Percentiles rank a stretch among this genome's conserved stretches.
Evolutionary conservation across 345 rosid species (phyloP).

Genomic region (Abelmoschus esculentus): DNA sequence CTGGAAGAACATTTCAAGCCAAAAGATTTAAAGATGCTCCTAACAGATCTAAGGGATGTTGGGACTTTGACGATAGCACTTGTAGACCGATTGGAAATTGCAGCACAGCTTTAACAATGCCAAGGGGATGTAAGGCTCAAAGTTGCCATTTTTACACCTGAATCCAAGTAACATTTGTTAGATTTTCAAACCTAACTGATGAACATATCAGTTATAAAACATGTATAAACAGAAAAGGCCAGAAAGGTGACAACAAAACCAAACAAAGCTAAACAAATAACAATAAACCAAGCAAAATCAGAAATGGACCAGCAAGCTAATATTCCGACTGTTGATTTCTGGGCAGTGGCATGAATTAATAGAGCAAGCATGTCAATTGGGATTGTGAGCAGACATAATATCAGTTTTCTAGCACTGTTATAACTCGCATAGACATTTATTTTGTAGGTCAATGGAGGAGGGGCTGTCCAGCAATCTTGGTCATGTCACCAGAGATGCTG

Average conservation of each 20-base stretch:
- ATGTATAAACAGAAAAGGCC: neutral
- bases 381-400: no score
- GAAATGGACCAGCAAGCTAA: neutral
- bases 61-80: conserved; percentile 23
- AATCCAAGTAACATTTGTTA: conserved; percentile 8
- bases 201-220: neutral
- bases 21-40: conserved; percentile 40
- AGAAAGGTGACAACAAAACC: neutral
- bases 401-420: no score
- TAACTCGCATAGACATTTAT: no score
- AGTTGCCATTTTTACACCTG: conserved; percentile 42
- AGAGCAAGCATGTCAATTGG: no score
- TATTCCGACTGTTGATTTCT: neutral
- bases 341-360: neutral
- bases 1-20: conserved; percentile 52
- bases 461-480: no score
- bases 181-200: neutral
- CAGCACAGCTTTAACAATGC: conserved; percentile 39
- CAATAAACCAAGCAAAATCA: neutral
- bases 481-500: no score
- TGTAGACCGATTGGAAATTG: conserved; percentile 26
- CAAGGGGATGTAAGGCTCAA: conserved; percentile 32
- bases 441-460: no score
- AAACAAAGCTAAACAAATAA: neutral
- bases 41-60: conserved; percentile 36